Evolutionary conservation across 1,139 yeast genomes (phyloP).

Genomic region (Schwanniomyces etchellsii): DNA sequence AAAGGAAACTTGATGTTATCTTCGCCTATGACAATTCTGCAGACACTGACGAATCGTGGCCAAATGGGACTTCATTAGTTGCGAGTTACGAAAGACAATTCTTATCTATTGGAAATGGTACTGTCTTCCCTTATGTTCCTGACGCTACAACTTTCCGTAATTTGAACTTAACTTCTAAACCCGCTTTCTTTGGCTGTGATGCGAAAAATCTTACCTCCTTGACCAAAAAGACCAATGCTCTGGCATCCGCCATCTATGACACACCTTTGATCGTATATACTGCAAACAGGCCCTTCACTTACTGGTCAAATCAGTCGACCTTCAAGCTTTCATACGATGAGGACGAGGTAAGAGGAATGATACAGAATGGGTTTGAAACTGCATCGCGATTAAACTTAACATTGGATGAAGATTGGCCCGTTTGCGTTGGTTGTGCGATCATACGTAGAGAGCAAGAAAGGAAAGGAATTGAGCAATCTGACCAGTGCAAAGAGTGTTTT

Average conservation of each 20-base stretch:
- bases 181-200: conserved; percentile 86
- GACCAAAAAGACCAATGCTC: conserved; percentile 14
- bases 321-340: conserved; percentile 58
- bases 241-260: conserved; percentile 19
- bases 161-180: conserved; percentile 55
- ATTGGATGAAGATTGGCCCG: conserved; percentile 64
- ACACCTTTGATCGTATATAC: conserved; percentile 79
- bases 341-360: conserved; percentile 53
- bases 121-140: conserved; percentile 86
- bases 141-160: conserved; percentile 58
- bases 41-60: conserved; percentile 39
- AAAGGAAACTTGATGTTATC: conserved; percentile 35
- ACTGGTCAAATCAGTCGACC: conserved; percentile 66
- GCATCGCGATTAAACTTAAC: conserved; percentile 71
- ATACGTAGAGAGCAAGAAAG: conserved; percentile 80
- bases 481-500: conserved; percentile 72
- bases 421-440: conserved; percentile 87
- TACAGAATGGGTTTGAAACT: conserved; percentile 76
- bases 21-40: conserved; percentile 47
- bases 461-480: conserved; percentile 53
- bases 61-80: conserved; percentile 34
- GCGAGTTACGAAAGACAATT: conserved; percentile 68
- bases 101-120: conserved; percentile 51
- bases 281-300: conserved; percentile 72
- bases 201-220: conserved; percentile 57